phyloP scores from a whole-genome alignment of 2,329 filamentous ascomycete genomes.

The Cladosporium sp. region DNA sequence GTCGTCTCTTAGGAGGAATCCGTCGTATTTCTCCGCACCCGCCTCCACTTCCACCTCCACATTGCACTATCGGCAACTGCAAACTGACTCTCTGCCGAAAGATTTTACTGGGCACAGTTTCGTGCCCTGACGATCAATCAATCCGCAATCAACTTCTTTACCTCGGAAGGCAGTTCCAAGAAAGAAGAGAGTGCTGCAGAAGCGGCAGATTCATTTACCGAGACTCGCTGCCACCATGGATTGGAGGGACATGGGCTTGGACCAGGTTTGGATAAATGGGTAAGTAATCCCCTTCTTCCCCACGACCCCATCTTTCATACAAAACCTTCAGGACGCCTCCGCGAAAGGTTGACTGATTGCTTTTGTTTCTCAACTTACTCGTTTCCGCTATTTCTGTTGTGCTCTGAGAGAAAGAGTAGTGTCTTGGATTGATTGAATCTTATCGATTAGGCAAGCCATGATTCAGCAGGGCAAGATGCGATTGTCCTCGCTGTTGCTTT shows the following conservation, averaged over 20 bases:
- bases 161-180: constrained; percentile 3
- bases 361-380: not conserved
- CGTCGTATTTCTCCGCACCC: not conserved
- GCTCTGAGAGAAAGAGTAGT: not conserved
- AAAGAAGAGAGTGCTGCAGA: not conserved
- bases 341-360: not conserved
- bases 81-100: constrained; percentile 1
- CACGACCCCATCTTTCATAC: not conserved
- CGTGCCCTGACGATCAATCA: constrained; percentile 14
- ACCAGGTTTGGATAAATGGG: constrained; percentile 18
- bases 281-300: not conserved
- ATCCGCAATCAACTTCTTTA: not conserved
- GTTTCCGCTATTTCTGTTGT: not conserved
- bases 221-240: not conserved
- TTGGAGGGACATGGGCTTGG: constrained; percentile 5
- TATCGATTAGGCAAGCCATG: constrained; percentile 7
- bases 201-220: not conserved
- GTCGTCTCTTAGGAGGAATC: not conserved
- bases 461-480: constrained; percentile 16
- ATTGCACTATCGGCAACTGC: not conserved
- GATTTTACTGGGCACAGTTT: not conserved
- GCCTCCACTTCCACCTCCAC: not conserved
- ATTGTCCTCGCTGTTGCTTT: constrained; percentile 8
- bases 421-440: not conserved
- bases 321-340: not conserved